phyloP scores from a whole-genome alignment of 75 land plant genomes.

The Sequoia sempervirens region DNA sequence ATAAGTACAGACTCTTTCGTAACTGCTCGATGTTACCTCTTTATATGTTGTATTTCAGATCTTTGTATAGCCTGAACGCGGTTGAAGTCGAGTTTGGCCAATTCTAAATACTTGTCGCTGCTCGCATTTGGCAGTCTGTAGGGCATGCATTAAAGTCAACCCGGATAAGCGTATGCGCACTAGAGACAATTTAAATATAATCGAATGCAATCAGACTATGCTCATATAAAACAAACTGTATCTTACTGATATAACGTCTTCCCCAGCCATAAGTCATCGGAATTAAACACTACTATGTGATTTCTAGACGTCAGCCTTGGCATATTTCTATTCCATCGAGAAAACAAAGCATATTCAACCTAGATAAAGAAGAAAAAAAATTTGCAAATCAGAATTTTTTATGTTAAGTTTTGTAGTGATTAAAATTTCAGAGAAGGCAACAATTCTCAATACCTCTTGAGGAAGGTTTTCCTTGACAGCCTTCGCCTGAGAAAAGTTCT shows the following conservation, averaged over 20 bases:
- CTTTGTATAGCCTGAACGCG: constrained; percentile 42
- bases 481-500: background rate
- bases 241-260: constrained; percentile 73
- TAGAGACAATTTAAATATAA: background rate
- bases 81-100: constrained; percentile 65
- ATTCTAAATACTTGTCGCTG: constrained; percentile 50
- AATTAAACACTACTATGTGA: constrained; percentile 61
- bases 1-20: background rate
- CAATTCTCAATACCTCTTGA: constrained; percentile 12
- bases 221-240: background rate
- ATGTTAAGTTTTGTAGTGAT: background rate
- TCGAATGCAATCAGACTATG: background rate
- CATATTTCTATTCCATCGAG: constrained; percentile 70
- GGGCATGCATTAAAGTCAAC: background rate
- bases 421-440: background rate
- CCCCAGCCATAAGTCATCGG: constrained; percentile 80
- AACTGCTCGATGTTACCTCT: background rate
- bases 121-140: constrained; percentile 60
- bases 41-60: constrained; percentile 21
- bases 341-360: constrained; percentile 68
- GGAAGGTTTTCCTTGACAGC: constrained; percentile 25
- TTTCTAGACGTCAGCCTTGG: constrained; percentile 65
- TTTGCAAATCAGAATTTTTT: no score
- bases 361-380: constrained; percentile 2
- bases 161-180: background rate